A percentile compares a stretch with the other conserved stretches of the same genome.
These are phyloP conservation scores for Ceratopteris richardii DNA, from an alignment of 75 land plant species.

Conservation along the genomic window DNA sequence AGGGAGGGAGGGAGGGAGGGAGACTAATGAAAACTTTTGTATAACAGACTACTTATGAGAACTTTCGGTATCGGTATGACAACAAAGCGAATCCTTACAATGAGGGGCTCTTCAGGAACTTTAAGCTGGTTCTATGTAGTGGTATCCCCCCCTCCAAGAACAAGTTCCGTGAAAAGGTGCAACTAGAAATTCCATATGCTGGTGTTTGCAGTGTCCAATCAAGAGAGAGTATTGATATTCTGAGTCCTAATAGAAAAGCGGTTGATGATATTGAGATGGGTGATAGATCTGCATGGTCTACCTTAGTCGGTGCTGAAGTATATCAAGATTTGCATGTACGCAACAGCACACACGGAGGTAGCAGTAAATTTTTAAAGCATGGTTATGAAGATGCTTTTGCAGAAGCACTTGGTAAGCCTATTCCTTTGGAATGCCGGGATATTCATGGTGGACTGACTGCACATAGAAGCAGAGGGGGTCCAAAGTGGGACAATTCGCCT, in stretches of 20 bases:
- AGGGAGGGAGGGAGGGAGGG: no score
- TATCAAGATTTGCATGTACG: slow-evolving; percentile 28
- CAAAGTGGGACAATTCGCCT: slow-evolving; percentile 86
- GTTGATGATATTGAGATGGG: slow-evolving; percentile 53
- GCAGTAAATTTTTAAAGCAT: slow-evolving; percentile 12
- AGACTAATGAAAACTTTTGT: no score
- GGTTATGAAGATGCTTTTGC: slow-evolving; percentile 18
- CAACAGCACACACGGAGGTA: slow-evolving; percentile 24
- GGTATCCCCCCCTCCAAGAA: slow-evolving; percentile 40
- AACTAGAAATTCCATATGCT: slow-evolving; percentile 12
- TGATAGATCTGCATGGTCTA: slow-evolving; percentile 54
- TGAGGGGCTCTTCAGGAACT: slow-evolving; percentile 28
- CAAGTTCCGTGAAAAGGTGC: slow-evolving; percentile 46
- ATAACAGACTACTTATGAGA: slow-evolving; percentile 72
- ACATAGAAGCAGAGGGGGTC: slow-evolving; percentile 91
- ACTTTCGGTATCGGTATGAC: slow-evolving; percentile 70
- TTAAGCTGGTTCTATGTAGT: slow-evolving; percentile 42
- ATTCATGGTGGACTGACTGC: slow-evolving; percentile 9
- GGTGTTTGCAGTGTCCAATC: slow-evolving; percentile 3
- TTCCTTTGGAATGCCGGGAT: slow-evolving; percentile 7
- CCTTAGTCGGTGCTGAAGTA: slow-evolving; percentile 20
- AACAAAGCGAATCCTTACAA: slow-evolving; percentile 54
- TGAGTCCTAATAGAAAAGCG: slow-evolving; percentile 69
- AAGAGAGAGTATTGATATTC: slow-evolving; percentile 10
- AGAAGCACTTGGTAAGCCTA: slow-evolving; percentile 9